Conservation (phyloP, 2,329 filamentous ascomycete genomes). For the Alternaria metachromatica region DNA sequence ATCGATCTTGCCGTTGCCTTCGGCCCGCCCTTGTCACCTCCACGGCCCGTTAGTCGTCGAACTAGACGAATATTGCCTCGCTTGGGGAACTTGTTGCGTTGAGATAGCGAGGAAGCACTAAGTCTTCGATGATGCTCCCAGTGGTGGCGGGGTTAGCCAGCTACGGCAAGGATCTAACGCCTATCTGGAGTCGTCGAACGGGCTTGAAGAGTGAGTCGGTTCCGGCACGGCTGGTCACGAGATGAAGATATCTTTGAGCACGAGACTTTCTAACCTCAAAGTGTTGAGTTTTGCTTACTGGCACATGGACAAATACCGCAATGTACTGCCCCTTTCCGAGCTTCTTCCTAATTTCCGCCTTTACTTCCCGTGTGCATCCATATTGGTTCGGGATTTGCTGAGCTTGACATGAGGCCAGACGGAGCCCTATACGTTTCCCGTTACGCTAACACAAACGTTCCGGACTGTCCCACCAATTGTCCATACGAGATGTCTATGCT, state of each 20-base stretch:
- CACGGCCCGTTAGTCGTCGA: slow-evolving; percentile 1
- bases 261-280: background rate
- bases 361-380: background rate
- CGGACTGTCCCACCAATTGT: background rate
- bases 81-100: background rate
- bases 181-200: background rate
- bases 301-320: background rate
- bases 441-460: background rate
- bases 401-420: background rate
- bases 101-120: background rate
- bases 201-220: background rate
- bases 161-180: background rate
- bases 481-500: background rate
- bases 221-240: background rate
- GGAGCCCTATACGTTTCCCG: background rate
- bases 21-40: slow-evolving; percentile 6
- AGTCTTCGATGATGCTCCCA: background rate
- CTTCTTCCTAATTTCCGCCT: background rate
- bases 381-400: background rate
- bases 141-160: background rate
- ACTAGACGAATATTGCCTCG: background rate
- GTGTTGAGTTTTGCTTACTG: background rate
- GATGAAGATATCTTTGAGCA: background rate
- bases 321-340: background rate
- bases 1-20: slow-evolving; percentile 11